phyloP scores from a whole-genome alignment of 2,329 filamentous ascomycete genomes.

The Pseudofabraea citricarpa region DNA sequence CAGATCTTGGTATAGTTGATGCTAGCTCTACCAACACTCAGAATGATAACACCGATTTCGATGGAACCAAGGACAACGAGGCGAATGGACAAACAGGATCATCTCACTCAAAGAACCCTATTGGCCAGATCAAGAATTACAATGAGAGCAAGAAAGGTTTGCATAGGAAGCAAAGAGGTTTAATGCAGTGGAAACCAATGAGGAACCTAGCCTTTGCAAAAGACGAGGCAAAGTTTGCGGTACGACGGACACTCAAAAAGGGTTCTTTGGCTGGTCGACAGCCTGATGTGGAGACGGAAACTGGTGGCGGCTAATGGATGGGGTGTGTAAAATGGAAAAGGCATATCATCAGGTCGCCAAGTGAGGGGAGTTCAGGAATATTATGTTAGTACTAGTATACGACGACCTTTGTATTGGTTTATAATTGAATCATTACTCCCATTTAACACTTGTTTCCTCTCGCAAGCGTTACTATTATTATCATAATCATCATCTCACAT shows the following conservation, averaged over 20 bases:
- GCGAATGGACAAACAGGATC: conserved; percentile 5
- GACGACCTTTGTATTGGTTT: background rate
- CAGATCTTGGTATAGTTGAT: conserved; percentile 15
- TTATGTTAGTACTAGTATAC: background rate
- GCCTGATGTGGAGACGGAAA: conserved; percentile 47
- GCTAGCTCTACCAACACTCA: background rate
- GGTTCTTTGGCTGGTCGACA: conserved; percentile 75
- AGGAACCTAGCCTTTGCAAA: conserved; percentile 83
- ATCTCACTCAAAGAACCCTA: conserved; percentile 41
- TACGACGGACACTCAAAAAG: conserved; percentile 71
- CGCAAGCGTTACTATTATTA: background rate
- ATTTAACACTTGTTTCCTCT: background rate
- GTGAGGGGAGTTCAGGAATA: background rate
- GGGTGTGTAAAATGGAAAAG: background rate
- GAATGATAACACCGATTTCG: background rate
- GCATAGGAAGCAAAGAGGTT: conserved; percentile 77
- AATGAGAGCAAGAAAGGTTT: conserved; percentile 67
- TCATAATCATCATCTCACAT: no score
- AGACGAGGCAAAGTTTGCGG: conserved; percentile 75
- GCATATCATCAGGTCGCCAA: conserved; percentile 19
- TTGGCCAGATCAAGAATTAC: conserved; percentile 57
- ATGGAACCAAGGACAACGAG: background rate
- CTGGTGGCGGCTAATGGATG: background rate
- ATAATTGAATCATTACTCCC: background rate
- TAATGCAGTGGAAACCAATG: conserved; percentile 95